Percentiles rank a stretch among this genome's conserved stretches.
These are phyloP conservation scores for Pleurotus ostreatus DNA, from an alignment of 768 basidiomycete species.

Conservation along the genomic window DNA sequence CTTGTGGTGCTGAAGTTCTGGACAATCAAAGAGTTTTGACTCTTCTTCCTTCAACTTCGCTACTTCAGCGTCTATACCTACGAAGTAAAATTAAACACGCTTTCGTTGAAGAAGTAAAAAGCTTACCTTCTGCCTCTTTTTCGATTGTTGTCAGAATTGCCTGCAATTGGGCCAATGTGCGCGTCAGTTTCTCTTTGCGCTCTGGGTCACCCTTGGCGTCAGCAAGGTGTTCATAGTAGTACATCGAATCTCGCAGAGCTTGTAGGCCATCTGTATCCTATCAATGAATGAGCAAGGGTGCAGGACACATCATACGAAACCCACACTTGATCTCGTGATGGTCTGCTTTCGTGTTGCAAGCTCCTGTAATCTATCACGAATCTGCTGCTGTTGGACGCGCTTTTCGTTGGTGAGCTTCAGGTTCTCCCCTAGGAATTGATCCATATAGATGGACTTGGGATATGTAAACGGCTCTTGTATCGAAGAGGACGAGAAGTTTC, in stretches of 20 bases:
- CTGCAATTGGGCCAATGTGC: conserved; percentile 47
- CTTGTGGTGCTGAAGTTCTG: conserved; percentile 59
- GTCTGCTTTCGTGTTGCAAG: conserved; percentile 41
- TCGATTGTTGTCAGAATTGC: conserved; percentile 48
- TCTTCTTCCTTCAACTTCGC: conserved; percentile 39
- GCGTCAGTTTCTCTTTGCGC: conserved; percentile 39
- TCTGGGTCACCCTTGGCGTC: conserved; percentile 39
- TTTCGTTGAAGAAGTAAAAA: neutral
- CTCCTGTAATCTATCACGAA: conserved; percentile 43
- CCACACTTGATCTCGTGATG: conserved; percentile 54
- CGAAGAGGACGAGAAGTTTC: conserved; percentile 17
- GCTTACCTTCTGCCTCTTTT: conserved; percentile 49
- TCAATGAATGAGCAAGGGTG: neutral
- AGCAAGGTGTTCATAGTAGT: conserved; percentile 72
- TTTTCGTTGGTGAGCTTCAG: conserved; percentile 39
- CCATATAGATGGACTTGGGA: conserved; percentile 66
- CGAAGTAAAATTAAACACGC: neutral
- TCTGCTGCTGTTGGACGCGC: conserved; percentile 29
- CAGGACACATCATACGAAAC: conserved; percentile 16
- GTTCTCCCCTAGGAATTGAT: conserved; percentile 66
- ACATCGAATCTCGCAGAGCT: conserved; percentile 54
- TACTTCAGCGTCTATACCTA: conserved; percentile 54
- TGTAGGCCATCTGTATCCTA: conserved; percentile 27
- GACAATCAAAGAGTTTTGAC: conserved; percentile 49
- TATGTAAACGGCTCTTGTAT: conserved; percentile 45